A percentile compares a stretch with the other conserved stretches of the same genome.
Evolutionary conservation across 805 yeast genomes (phyloP).

Genomic region (Priceomyces melissophilus): DNA sequence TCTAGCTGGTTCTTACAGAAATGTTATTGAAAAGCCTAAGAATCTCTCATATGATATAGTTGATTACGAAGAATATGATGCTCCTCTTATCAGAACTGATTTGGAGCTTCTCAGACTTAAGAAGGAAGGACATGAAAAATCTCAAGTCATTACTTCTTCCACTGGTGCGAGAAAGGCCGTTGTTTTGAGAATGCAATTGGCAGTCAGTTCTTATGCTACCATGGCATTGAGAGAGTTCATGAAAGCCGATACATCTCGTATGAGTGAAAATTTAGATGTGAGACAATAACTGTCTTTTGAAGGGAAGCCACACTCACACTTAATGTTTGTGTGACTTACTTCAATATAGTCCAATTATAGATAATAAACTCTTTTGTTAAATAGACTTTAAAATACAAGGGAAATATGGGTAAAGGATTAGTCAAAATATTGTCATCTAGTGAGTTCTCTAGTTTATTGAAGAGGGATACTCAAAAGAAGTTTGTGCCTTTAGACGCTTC

Average conservation of each 20-base stretch:
- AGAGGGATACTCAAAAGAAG: slow-evolving; percentile 7
- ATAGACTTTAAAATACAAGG: background rate
- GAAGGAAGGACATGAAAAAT: slow-evolving; percentile 19
- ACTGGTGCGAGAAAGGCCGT: slow-evolving; percentile 58
- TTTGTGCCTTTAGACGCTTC: slow-evolving; percentile 77
- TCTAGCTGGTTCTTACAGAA: slow-evolving; percentile 85
- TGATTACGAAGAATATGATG: slow-evolving; percentile 59
- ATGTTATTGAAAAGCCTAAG: slow-evolving; percentile 62
- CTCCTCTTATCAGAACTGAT: slow-evolving; percentile 79
- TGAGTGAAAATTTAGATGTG: slow-evolving; percentile 14
- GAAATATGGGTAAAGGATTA: slow-evolving; percentile 3
- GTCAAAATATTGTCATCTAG: slow-evolving; percentile 6
- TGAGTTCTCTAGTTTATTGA: slow-evolving; percentile 7
- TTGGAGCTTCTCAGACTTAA: slow-evolving; percentile 39
- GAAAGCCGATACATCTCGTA: slow-evolving; percentile 64
- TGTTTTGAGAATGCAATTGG: slow-evolving; percentile 70
- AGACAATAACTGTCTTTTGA: background rate
- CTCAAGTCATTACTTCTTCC: slow-evolving; percentile 25
- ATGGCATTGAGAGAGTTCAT: slow-evolving; percentile 93
- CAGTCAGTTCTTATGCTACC: slow-evolving; percentile 90
- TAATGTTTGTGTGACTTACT: too few species aligned
- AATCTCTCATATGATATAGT: slow-evolving; percentile 60
- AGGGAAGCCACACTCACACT: too few species aligned
- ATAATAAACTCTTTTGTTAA: too few species aligned
- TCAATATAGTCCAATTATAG: too few species aligned